These are phyloP conservation scores for Xylaria nigripes DNA, from an alignment of 495 filamentous ascomycete species.

Conservation along the genomic window DNA sequence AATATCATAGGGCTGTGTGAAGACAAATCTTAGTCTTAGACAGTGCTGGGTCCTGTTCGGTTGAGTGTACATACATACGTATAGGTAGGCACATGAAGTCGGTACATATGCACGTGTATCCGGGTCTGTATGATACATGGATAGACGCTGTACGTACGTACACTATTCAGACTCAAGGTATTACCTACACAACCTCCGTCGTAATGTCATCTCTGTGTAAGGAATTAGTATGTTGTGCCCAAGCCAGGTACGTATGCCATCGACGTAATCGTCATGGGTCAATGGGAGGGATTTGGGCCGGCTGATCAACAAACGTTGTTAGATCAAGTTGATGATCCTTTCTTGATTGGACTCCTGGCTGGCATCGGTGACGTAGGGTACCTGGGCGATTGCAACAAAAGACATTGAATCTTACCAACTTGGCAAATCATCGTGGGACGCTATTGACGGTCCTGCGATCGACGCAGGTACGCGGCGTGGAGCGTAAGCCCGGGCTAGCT, in stretches of 20 bases:
- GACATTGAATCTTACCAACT: no score
- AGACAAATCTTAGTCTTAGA: background rate
- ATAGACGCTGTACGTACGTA: background rate
- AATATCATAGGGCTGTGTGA: background rate
- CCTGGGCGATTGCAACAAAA: no score
- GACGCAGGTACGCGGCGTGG: conserved; percentile 10
- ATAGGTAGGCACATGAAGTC: no score
- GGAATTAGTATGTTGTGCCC: background rate
- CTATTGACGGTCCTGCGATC: background rate
- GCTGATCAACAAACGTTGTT: background rate
- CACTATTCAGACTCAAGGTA: background rate
- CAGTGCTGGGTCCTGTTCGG: background rate
- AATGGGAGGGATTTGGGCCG: background rate
- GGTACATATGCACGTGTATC: background rate
- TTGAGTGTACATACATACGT: background rate
- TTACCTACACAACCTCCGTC: no score
- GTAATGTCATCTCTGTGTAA: background rate
- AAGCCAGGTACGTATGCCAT: background rate
- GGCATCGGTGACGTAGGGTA: no score
- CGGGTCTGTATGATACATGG: background rate
- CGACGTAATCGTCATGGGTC: background rate
- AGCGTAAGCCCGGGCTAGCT: background rate
- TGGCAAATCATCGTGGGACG: conserved; percentile 6
- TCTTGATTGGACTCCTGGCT: no score
- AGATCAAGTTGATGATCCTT: background rate